These are phyloP conservation scores for Iberis amara DNA, from an alignment of 441 rosid genomes.

Conservation along the genomic window DNA sequence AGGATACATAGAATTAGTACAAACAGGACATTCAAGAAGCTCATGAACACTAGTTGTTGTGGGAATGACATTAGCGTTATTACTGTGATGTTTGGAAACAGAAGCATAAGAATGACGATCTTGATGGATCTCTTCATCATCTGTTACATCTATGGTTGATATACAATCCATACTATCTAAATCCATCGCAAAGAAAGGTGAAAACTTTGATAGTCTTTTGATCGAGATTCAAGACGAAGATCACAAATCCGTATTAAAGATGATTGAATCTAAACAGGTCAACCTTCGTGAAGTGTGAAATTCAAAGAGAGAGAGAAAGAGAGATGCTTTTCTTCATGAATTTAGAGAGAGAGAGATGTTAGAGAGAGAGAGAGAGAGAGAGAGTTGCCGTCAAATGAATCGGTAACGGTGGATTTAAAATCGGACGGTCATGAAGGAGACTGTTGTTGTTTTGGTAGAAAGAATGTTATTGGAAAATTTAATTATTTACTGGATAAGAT, in stretches of 20 bases:
- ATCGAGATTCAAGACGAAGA: conserved; percentile 11
- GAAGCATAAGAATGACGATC: conserved; percentile 54
- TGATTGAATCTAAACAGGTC: conserved; percentile 26
- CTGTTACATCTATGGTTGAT: conserved; percentile 59
- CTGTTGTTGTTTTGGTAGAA: conserved; percentile 11
- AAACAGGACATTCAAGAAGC: conserved; percentile 95
- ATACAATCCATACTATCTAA: conserved; percentile 69
- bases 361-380: conserved; percentile 23
- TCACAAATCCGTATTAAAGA: conserved; percentile 9
- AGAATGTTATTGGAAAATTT: conserved; percentile 29
- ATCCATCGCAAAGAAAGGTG: conserved; percentile 45
- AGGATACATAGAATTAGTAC: conserved; percentile 98
- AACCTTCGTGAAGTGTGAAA: conserved; percentile 26
- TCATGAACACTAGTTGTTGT: conserved; percentile 87
- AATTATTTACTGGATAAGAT: not conserved
- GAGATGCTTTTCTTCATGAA: conserved; percentile 39
- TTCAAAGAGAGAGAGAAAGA: conserved; percentile 9
- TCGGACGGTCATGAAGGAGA: conserved; percentile 38
- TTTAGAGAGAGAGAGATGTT: conserved; percentile 9
- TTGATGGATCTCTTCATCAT: conserved; percentile 81
- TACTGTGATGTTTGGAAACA: conserved; percentile 49
- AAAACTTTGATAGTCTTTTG: too few species aligned
- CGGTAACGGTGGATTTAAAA: conserved; percentile 34
- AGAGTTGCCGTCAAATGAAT: conserved; percentile 33
- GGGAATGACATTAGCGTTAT: conserved; percentile 31